Base-by-base conservation (phyloP, 2,329 filamentous ascomycete genomes). In the Aspergillus pseudoglaucus region DNA sequence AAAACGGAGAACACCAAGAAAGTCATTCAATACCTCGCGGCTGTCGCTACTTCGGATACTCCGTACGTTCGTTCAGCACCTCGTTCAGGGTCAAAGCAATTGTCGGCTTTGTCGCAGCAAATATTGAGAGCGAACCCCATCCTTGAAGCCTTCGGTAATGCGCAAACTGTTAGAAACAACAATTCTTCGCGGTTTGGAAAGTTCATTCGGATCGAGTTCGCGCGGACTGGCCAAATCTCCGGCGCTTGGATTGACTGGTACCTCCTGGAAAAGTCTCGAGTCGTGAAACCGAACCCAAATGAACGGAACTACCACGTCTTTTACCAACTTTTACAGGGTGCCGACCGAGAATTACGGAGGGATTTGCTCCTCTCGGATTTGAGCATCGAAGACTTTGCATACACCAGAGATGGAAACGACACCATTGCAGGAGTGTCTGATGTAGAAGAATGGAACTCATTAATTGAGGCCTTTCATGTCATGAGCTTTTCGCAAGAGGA, bases 1-100 rank as follows among this genome's bases (percentile, higher is more conserved):
- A 98, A 98, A 73, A 98, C 93, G 0, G 93, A 98, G 67, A 98
- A 98, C 65, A 98, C 93, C 14, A 98, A 98, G 66, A 98, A 98
- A 68, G 93, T 98, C 58, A 98, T 98, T 47, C 94, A 98, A 62
- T 98, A 98, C 63, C 82, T 98, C 39, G 93, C 93, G 12, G 90
- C 93, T 1, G 93, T 98, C 41, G 93, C 93, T 8, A 87, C 88
- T 38, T 82, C 88, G 0, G 91, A 97, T 50, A 83, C 84, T 0
- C 79, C 85, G 2, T 70, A 76, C 48, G 72, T 69, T 2, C 77
- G 78, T 64, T 79, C 68, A 73, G 25, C 25, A 12, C 25, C 25
- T 2, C 37, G 37, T 10, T 39, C 37, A 3, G 84, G 75, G 71
- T 76, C 72, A 70, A 84, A 74, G 50, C 78, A 85, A 55, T 81